A percentile compares a stretch with the other conserved stretches of the same genome.
These are phyloP conservation scores for Diutina sp. DNA, from an alignment of 1,139 yeast genomes.

Conservation along the genomic window DNA sequence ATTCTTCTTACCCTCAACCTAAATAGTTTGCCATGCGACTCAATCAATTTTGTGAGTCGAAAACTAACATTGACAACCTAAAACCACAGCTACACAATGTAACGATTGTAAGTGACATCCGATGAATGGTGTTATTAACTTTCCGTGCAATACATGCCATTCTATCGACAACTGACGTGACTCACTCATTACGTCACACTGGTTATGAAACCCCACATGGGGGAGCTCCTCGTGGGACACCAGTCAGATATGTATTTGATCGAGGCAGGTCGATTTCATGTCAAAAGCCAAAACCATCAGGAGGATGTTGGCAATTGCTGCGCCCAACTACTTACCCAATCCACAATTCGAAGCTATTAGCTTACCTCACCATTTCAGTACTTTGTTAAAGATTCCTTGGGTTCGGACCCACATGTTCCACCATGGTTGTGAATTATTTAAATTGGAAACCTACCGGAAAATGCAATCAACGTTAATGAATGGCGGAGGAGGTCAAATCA, in stretches of 20 bases:
- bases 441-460: constrained; percentile 1
- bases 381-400: neutral
- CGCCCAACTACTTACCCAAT: neutral
- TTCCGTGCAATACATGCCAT: too few species aligned
- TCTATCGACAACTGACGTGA: too few species aligned
- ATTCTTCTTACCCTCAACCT: too few species aligned
- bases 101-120: too few species aligned
- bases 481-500: constrained; percentile 1
- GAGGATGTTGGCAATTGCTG: neutral
- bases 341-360: neutral
- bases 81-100: too few species aligned
- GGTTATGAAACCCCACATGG: neutral
- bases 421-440: neutral
- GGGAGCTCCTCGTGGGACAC: neutral
- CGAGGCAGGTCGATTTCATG: neutral
- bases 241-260: neutral
- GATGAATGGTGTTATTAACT: too few species aligned
- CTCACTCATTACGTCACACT: neutral
- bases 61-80: too few species aligned
- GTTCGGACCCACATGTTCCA: neutral
- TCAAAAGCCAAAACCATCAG: neutral
- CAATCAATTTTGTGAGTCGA: too few species aligned
- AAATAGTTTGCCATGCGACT: too few species aligned
- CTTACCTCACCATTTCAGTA: neutral
- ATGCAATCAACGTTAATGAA: neutral